A percentile compares a stretch with the other conserved stretches of the same genome.
Conservation (phyloP, 1,284 basidiomycete species). For the Cutaneotrichosporon sp. region DNA sequence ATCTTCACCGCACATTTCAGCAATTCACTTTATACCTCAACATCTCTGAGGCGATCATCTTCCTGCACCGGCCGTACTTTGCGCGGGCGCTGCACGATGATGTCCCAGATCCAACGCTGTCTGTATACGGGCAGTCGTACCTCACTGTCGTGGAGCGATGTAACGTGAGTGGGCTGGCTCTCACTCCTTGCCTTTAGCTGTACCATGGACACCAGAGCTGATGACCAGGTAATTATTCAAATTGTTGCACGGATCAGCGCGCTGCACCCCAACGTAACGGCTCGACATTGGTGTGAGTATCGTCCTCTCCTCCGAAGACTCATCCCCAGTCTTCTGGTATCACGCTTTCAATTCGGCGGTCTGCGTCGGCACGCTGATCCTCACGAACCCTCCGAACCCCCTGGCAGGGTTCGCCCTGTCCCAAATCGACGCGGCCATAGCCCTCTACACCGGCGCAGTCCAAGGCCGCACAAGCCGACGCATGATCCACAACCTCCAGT, state of each 20-base stretch:
- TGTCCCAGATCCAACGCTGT: conserved; percentile 17
- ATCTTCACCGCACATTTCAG: conserved; percentile 22
- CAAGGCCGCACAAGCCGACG: conserved; percentile 11
- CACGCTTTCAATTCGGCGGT: conserved; percentile 32
- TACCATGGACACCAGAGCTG: too few relatives aligned
- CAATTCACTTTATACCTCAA: conserved; percentile 27
- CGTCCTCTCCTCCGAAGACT: too few relatives aligned
- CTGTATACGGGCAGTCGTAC: conserved; percentile 20
- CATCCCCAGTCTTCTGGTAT: conserved; percentile 15
- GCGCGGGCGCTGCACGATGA: conserved; percentile 22
- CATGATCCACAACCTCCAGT: conserved; percentile 21
- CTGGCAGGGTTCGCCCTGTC: conserved; percentile 13
- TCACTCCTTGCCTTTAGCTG: not conserved
- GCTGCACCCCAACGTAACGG: conserved; percentile 23
- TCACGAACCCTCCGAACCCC: conserved; percentile 9
- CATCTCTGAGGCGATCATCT: conserved; percentile 23
- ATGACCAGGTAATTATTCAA: conserved; percentile 25
- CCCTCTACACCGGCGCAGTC: conserved; percentile 14
- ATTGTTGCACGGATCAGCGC: conserved; percentile 18
- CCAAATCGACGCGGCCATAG: conserved; percentile 19
- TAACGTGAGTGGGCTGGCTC: conserved; percentile 16
- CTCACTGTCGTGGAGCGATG: conserved; percentile 29
- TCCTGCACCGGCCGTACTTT: conserved; percentile 32
- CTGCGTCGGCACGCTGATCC: conserved; percentile 19
- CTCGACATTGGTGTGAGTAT: conserved; percentile 30